Conservation (phyloP, 2,329 filamentous ascomycete genomes). For the Scedosporium boydii region DNA sequence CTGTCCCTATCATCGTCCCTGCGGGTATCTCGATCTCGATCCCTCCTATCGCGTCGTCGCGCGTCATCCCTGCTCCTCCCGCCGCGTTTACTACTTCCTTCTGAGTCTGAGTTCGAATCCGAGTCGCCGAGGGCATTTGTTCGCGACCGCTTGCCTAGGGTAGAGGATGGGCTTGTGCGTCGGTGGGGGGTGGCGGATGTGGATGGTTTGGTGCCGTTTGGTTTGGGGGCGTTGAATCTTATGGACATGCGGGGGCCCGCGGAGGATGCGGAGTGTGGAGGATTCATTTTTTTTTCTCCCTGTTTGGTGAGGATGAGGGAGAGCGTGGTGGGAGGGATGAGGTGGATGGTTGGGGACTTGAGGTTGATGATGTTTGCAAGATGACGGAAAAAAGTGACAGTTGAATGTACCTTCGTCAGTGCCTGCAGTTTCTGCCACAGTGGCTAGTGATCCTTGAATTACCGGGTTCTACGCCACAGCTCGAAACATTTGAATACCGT, state of each 20-base stretch:
- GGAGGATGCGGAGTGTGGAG: background rate
- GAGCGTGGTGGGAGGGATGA: background rate
- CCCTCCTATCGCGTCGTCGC: background rate
- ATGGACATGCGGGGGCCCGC: conserved; percentile 12
- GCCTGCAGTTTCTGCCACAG: background rate
- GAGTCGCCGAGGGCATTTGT: conserved; percentile 9
- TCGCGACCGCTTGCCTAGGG: conserved; percentile 11
- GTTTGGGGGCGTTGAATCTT: conserved; percentile 8
- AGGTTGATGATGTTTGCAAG: background rate
- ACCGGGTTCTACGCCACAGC: too few relatives aligned
- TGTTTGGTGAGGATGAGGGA: background rate
- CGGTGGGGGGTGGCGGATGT: background rate
- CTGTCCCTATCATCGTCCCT: conserved; percentile 2
- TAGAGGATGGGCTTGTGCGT: conserved; percentile 4
- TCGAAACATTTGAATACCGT: background rate
- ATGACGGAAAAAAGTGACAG: background rate
- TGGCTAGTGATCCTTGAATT: background rate
- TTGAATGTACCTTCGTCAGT: background rate
- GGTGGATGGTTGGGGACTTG: background rate
- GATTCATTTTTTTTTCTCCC: background rate
- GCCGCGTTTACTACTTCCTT: conserved; percentile 7
- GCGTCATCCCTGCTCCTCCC: conserved; percentile 7
- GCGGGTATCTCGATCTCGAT: background rate
- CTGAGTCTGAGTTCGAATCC: conserved; percentile 9
- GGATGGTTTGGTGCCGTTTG: conserved; percentile 1